Percentiles rank a stretch among this genome's conserved stretches.
These are phyloP conservation scores for Hypoxylon sp. DNA, from an alignment of 2,329 filamentous ascomycete genomes.

Conservation along the genomic window DNA sequence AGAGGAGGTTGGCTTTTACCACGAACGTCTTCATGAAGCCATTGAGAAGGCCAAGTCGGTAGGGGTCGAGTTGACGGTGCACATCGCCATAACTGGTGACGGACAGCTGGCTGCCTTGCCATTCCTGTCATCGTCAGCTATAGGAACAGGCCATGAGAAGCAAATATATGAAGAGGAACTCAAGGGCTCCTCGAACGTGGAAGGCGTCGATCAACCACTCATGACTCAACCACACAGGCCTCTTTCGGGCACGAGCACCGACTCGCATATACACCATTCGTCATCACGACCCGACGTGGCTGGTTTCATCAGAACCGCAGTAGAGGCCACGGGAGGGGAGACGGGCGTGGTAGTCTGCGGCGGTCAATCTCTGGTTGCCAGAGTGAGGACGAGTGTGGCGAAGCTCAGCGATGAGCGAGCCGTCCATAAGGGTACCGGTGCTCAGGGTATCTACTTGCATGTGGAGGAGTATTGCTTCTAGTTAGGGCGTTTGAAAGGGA, in stretches of 20 bases:
- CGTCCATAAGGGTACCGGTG: slow-evolving; percentile 70
- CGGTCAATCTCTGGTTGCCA: slow-evolving; percentile 61
- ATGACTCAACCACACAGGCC: slow-evolving; percentile 25
- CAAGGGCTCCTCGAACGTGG: slow-evolving; percentile 36
- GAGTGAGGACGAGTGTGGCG: slow-evolving; percentile 63
- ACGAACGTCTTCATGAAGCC: slow-evolving; percentile 56
- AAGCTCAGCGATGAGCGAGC: slow-evolving; percentile 66
- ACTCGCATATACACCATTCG: slow-evolving; percentile 56
- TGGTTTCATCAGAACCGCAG: slow-evolving; percentile 59
- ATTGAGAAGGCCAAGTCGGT: slow-evolving; percentile 52
- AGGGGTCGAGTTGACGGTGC: slow-evolving; percentile 60
- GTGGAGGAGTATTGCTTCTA: slow-evolving; percentile 67
- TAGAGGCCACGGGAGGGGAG: slow-evolving; percentile 66
- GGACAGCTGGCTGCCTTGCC: slow-evolving; percentile 37
- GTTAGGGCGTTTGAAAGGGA: not conserved
- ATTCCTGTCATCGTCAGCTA: slow-evolving; percentile 28
- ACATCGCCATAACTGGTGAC: slow-evolving; percentile 61
- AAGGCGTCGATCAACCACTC: slow-evolving; percentile 34
- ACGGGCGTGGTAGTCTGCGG: slow-evolving; percentile 69
- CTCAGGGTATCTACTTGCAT: slow-evolving; percentile 67
- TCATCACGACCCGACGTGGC: slow-evolving; percentile 59
- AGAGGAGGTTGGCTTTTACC: slow-evolving; percentile 64
- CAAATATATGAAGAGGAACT: slow-evolving; percentile 8
- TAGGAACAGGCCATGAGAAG: slow-evolving; percentile 39
- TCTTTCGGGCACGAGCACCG: slow-evolving; percentile 41